Evolutionary conservation across 2,329 filamentous ascomycete genomes (phyloP).

Genomic region (Monilinia polystroma): DNA sequence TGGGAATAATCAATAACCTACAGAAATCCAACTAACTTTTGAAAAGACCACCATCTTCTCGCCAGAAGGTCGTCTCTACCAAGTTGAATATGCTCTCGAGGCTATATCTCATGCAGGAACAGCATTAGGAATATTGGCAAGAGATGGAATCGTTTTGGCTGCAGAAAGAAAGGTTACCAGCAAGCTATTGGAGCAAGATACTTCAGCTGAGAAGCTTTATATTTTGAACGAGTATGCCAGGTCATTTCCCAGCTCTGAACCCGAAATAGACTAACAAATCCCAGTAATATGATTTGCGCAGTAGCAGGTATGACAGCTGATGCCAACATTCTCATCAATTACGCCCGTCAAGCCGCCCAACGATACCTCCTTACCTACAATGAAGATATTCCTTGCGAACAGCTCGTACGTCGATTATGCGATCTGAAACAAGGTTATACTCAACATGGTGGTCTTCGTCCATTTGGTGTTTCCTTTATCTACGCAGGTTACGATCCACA

Average conservation of each 20-base stretch:
- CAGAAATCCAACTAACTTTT: slow-evolving; percentile 31
- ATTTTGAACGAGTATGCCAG: slow-evolving; percentile 87
- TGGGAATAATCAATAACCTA: not conserved
- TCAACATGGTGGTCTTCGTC: slow-evolving; percentile 95
- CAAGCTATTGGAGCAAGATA: slow-evolving; percentile 98
- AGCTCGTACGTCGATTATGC: slow-evolving; percentile 93
- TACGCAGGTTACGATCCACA: slow-evolving; percentile 97
- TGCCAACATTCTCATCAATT: slow-evolving; percentile 99
- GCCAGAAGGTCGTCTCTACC: slow-evolving; percentile 95
- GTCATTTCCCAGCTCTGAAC: not conserved
- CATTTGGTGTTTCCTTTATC: slow-evolving; percentile 98
- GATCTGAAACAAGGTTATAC: slow-evolving; percentile 99
- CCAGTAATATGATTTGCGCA: slow-evolving; percentile 98
- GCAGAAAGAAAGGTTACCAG: slow-evolving; percentile 99
- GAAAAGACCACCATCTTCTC: slow-evolving; percentile 97
- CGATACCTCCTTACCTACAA: slow-evolving; percentile 98
- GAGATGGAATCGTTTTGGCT: slow-evolving; percentile 96
- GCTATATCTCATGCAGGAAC: slow-evolving; percentile 98
- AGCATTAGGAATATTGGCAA: slow-evolving; percentile 91
- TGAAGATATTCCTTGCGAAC: slow-evolving; percentile 99
- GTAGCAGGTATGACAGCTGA: slow-evolving; percentile 99
- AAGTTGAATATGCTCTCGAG: slow-evolving; percentile 98
- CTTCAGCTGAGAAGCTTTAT: slow-evolving; percentile 99
- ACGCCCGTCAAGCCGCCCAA: slow-evolving; percentile 94
- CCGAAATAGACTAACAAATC: slow-evolving; percentile 22